Conservation (phyloP, 2,329 filamentous ascomycete species). For the Drechslera avenae region DNA sequence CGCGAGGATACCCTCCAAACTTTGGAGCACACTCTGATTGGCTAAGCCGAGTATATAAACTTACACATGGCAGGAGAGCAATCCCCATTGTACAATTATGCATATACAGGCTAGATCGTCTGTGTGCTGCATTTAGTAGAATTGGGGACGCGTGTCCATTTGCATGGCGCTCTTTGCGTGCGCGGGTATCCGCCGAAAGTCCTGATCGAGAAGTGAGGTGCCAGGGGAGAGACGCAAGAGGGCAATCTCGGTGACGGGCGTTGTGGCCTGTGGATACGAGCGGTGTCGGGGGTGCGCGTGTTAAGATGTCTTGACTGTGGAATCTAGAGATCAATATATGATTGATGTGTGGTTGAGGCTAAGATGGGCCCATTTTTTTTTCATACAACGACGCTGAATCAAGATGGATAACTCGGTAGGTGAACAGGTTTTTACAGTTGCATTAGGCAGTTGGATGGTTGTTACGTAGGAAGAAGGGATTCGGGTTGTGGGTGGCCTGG, state of each 20-base stretch:
- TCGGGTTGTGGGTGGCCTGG: neutral
- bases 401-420: neutral
- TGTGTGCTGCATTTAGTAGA: constrained; percentile 51
- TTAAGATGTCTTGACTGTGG: neutral
- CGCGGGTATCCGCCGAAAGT: constrained; percentile 40
- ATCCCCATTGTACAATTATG: constrained; percentile 55
- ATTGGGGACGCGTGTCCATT: constrained; percentile 43
- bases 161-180: constrained; percentile 48
- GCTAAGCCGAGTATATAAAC: constrained; percentile 51
- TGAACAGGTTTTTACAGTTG: neutral
- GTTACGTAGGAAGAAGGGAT: neutral
- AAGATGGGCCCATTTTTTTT: neutral
- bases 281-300: neutral
- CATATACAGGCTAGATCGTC: constrained; percentile 52
- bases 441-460: neutral
- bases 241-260: constrained; percentile 55
- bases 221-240: constrained; percentile 47
- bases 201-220: constrained; percentile 22
- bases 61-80: constrained; percentile 49
- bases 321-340: neutral
- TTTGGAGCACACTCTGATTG: constrained; percentile 50
- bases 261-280: constrained; percentile 16
- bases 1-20: constrained; percentile 44
- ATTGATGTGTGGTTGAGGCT: neutral
- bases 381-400: neutral